A percentile compares a stretch with the other conserved stretches of the same genome.
Evolutionary conservation across 2,329 filamentous ascomycete species (phyloP).

Genomic region (Moelleriella libera): DNA sequence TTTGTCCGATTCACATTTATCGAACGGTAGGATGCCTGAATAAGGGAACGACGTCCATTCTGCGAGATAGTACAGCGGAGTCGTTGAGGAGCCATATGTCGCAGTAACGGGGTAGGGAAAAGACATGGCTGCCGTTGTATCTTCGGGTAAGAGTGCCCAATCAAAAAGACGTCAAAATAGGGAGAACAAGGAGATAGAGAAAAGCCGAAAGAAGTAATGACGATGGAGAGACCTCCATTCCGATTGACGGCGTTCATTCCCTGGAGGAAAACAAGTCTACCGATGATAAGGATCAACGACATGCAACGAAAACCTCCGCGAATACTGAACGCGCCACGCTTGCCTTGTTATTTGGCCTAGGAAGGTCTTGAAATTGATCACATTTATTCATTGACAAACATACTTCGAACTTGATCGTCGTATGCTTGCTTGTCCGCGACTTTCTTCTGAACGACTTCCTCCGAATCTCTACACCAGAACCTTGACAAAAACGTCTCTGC

Average conservation of each 20-base stretch:
- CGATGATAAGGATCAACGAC: too few relatives aligned
- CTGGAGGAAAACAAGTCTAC: too few relatives aligned
- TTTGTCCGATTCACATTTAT: not conserved
- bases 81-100: not conserved
- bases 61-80: not conserved
- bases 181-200: not conserved
- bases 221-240: not conserved
- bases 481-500: constrained; percentile 4
- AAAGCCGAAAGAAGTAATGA: not conserved
- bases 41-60: not conserved
- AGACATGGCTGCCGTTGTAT: not conserved
- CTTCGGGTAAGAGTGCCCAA: not conserved
- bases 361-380: not conserved
- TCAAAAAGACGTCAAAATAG: not conserved
- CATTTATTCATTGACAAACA: not conserved
- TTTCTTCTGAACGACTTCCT: constrained; percentile 5
- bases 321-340: too few relatives aligned
- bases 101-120: not conserved
- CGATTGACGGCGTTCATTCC: not conserved
- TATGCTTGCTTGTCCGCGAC: constrained; percentile 5
- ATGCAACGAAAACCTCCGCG: too few relatives aligned
- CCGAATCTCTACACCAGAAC: constrained; percentile 4
- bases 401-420: constrained; percentile 2
- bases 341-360: not conserved
- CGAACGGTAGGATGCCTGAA: not conserved